Conservation (phyloP, 257 asterid species). For the Ophiorrhiza pumila region DNA sequence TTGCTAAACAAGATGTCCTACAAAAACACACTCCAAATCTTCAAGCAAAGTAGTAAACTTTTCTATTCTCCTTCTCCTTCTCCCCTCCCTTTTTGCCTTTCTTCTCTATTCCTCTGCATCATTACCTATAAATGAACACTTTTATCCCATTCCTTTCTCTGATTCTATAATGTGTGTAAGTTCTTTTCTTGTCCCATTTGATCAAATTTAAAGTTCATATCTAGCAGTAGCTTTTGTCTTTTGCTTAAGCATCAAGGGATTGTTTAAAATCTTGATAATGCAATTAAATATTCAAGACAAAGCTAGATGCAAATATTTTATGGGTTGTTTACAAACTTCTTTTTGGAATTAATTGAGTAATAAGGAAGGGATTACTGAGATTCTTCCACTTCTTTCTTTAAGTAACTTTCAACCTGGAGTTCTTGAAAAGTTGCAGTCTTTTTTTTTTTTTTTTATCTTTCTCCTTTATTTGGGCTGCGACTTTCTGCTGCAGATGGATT, state of each 20-base stretch:
- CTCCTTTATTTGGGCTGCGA: background rate
- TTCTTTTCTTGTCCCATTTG: slow-evolving; percentile 30
- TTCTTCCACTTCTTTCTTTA: slow-evolving; percentile 13
- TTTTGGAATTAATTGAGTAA: slow-evolving; percentile 34
- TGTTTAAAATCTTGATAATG: slow-evolving; percentile 21
- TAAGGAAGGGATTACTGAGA: slow-evolving; percentile 42
- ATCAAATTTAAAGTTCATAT: slow-evolving; percentile 12
- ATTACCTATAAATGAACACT: slow-evolving; percentile 4
- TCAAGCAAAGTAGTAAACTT: slow-evolving; percentile 18
- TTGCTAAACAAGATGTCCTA: too few species aligned
- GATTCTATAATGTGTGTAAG: slow-evolving; percentile 5
- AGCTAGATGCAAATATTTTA: slow-evolving; percentile 19
- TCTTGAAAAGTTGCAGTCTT: slow-evolving; percentile 13
- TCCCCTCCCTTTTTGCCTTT: background rate
- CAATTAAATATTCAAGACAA: slow-evolving; percentile 17
- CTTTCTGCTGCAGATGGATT: slow-evolving; percentile 24
- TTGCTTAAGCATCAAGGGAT: slow-evolving; percentile 22
- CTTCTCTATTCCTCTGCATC: background rate
- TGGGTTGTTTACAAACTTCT: slow-evolving; percentile 18
- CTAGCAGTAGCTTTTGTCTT: slow-evolving; percentile 26
- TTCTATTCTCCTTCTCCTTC: background rate
- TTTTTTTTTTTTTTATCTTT: background rate
- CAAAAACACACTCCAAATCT: slow-evolving; percentile 17
- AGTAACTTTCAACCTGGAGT: slow-evolving; percentile 22
- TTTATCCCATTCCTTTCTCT: slow-evolving; percentile 1